Conservation (phyloP, 345 rosid genomes). For the Sisymbrium irio region DNA sequence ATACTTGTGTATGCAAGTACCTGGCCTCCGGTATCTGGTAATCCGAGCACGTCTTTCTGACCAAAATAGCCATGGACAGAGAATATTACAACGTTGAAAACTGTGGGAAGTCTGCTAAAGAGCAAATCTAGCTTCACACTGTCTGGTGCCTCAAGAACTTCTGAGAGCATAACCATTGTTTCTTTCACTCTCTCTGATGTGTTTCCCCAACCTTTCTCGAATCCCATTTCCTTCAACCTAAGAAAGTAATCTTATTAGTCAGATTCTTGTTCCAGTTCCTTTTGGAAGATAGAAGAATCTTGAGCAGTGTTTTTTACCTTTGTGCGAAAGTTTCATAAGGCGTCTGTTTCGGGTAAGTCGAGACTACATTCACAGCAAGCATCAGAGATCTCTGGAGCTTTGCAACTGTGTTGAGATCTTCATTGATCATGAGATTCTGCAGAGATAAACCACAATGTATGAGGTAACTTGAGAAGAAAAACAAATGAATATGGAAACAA, state of each 20-base stretch:
- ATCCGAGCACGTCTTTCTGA: constrained; percentile 83
- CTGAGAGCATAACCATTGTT: constrained; percentile 71
- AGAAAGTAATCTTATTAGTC: neutral
- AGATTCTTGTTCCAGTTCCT: neutral
- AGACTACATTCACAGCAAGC: constrained; percentile 46
- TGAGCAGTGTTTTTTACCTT: constrained; percentile 39
- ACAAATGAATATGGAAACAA: constrained; percentile 6
- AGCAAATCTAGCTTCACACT: constrained; percentile 58
- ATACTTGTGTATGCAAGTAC: constrained; percentile 28
- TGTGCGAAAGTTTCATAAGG: constrained; percentile 60
- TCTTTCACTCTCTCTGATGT: constrained; percentile 61
- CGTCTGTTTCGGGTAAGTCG: constrained; percentile 51
- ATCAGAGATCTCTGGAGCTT: constrained; percentile 67
- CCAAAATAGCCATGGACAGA: constrained; percentile 95
- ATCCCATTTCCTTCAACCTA: constrained; percentile 90
- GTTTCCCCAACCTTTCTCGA: constrained; percentile 95
- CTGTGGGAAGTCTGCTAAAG: constrained; percentile 68
- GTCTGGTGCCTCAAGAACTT: constrained; percentile 89
- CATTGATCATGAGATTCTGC: constrained; percentile 78
- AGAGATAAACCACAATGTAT: neutral
- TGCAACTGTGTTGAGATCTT: constrained; percentile 48
- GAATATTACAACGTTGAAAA: constrained; percentile 81
- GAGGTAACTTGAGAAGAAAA: neutral
- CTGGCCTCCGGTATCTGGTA: constrained; percentile 98
- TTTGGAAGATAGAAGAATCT: neutral